These are phyloP conservation scores for Epichloe hybrida DNA, from an alignment of 2,329 filamentous ascomycete genomes.

Conservation along the genomic window DNA sequence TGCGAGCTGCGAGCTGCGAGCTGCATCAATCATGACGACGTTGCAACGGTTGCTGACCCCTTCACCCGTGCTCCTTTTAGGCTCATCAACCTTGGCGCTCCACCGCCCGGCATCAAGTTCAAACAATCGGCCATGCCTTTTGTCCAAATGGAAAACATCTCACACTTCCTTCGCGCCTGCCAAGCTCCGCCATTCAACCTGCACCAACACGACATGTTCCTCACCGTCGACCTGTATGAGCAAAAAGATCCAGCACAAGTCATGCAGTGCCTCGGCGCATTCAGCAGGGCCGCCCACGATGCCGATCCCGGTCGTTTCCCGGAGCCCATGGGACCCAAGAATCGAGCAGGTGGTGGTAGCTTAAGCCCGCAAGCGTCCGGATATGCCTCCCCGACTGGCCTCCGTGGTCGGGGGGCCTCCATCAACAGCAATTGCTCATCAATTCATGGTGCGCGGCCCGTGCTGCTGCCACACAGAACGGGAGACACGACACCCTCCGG, in stretches of 20 bases:
- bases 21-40: no score
- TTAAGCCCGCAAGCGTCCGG: constrained; percentile 57
- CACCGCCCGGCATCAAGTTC: constrained; percentile 70
- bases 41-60: background rate
- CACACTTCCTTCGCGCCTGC: constrained; percentile 83
- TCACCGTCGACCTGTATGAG: constrained; percentile 94
- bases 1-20: no score
- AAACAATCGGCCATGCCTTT: constrained; percentile 93
- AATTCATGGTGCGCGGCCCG: constrained; percentile 26
- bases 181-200: constrained; percentile 74
- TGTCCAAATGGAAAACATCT: constrained; percentile 99
- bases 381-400: constrained; percentile 30
- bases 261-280: constrained; percentile 79
- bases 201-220: constrained; percentile 86
- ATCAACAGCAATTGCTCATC: constrained; percentile 47
- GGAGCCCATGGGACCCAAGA: constrained; percentile 59
- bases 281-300: constrained; percentile 72
- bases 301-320: constrained; percentile 64
- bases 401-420: constrained; percentile 35
- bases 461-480: constrained; percentile 33
- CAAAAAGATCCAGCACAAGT: constrained; percentile 93
- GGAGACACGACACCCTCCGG: constrained; percentile 38
- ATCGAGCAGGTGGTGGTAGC: constrained; percentile 30
- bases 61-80: constrained; percentile 28
- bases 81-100: constrained; percentile 67